These are phyloP conservation scores for Neofusicoccum umdonicola DNA, from an alignment of 2,329 filamentous ascomycete genomes.

Conservation along the genomic window DNA sequence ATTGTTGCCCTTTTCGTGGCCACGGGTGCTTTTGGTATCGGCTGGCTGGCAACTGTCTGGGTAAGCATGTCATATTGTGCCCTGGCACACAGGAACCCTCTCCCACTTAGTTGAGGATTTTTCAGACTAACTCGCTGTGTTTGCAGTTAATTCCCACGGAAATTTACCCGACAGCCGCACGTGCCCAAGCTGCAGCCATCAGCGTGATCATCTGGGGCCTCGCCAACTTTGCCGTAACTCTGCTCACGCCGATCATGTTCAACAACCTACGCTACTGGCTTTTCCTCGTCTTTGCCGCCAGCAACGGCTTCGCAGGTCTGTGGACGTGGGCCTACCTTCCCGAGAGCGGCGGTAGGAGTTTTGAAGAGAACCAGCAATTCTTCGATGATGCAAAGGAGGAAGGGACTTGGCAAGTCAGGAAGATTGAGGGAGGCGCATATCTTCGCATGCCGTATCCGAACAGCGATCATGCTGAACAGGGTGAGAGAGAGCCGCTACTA, in stretches of 20 bases:
- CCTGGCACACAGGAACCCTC: too few relatives aligned
- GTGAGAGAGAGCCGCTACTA: conserved; percentile 46
- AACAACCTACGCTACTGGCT: conserved; percentile 60
- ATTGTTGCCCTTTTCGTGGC: conserved; percentile 55
- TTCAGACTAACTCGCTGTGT: background rate
- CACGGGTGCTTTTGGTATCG: conserved; percentile 60
- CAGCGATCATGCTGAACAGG: conserved; percentile 36
- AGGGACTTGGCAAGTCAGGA: conserved; percentile 54
- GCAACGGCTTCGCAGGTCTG: conserved; percentile 54
- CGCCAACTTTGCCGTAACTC: conserved; percentile 58
- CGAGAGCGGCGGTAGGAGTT: conserved; percentile 57
- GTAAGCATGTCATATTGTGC: background rate
- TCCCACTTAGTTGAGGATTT: too few relatives aligned
- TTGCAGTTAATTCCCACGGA: conserved; percentile 51
- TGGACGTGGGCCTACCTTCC: conserved; percentile 55
- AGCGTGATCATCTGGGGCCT: conserved; percentile 57
- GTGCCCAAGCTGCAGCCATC: conserved; percentile 55
- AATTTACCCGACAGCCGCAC: conserved; percentile 55
- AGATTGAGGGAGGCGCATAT: conserved; percentile 54
- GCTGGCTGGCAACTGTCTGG: conserved; percentile 60
- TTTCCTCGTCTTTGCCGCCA: conserved; percentile 56
- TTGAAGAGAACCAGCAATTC: conserved; percentile 61
- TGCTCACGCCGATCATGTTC: conserved; percentile 58
- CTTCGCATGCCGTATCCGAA: conserved; percentile 44
- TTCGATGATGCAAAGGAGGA: conserved; percentile 54